Evolutionary conservation across 345 rosid genomes (phyloP).

Genomic region (Bruguiera sexangula): DNA sequence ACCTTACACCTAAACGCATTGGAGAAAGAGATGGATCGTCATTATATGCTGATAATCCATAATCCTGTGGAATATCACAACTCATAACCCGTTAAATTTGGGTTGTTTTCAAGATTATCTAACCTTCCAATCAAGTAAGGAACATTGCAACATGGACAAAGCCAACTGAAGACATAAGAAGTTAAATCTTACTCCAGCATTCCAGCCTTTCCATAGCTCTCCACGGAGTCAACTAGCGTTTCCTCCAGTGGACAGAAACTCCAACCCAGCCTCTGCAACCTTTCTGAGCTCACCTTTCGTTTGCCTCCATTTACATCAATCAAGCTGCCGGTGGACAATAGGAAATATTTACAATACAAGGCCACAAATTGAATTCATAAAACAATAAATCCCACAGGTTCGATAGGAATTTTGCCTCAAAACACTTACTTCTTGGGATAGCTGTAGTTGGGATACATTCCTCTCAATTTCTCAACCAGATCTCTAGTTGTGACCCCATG

Average conservation of each 20-base stretch:
- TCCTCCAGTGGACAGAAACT: constrained; percentile 31
- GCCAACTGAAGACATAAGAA: background rate
- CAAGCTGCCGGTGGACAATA: constrained; percentile 1
- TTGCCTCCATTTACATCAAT: constrained; percentile 16
- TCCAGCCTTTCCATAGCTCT: constrained; percentile 29
- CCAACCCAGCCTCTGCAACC: constrained; percentile 36
- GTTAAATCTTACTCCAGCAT: constrained; percentile 13
- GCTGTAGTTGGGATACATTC: constrained; percentile 17
- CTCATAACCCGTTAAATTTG: no score
- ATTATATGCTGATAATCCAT: no score
- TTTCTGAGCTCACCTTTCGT: constrained; percentile 21
- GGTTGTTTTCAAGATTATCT: no score
- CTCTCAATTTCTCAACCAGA: constrained; percentile 23
- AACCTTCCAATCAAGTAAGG: no score
- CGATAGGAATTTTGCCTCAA: background rate
- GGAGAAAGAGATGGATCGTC: no score
- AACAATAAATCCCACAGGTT: background rate
- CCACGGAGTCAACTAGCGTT: constrained; percentile 33
- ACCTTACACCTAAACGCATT: no score
- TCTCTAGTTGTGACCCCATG: constrained; percentile 11
- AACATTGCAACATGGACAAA: no score
- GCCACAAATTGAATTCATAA: background rate
- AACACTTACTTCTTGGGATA: constrained; percentile 25
- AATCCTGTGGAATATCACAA: no score
- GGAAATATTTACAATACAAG: background rate